A percentile compares a stretch with the other conserved stretches of the same genome.
These are phyloP conservation scores for Aquilaria yunnanensis DNA, from an alignment of 345 rosid genomes.

Conservation along the genomic window DNA sequence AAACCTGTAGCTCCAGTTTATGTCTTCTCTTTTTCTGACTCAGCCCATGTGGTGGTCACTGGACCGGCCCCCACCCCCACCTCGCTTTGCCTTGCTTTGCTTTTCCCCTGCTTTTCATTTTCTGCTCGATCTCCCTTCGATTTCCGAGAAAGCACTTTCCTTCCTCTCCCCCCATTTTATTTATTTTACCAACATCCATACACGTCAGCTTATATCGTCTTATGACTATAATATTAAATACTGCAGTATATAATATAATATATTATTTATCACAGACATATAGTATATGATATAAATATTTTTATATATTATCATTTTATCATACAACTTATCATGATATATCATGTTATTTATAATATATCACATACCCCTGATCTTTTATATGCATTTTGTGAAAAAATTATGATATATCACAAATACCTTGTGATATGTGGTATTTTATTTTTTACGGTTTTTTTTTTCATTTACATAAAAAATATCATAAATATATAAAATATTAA, in stretches of 20 bases:
- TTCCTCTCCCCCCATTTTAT: constrained; percentile 15
- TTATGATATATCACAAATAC: too few species aligned
- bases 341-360: too few species aligned
- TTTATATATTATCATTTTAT: too few species aligned
- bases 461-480: too few species aligned
- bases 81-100: constrained; percentile 2
- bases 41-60: constrained; percentile 67
- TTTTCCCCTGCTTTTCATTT: not conserved
- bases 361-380: too few species aligned
- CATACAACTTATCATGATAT: too few species aligned
- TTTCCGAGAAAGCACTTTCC: constrained; percentile 44
- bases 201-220: constrained; percentile 16
- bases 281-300: too few species aligned
- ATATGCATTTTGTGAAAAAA: too few species aligned
- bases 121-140: constrained; percentile 27
- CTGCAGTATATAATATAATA: constrained; percentile 1
- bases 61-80: constrained; percentile 41
- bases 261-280: too few species aligned
- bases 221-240: not conserved
- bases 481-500: too few species aligned
- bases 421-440: too few species aligned
- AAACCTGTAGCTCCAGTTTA: constrained; percentile 11
- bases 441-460: too few species aligned
- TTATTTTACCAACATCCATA: constrained; percentile 18
- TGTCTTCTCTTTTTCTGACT: constrained; percentile 58